Percentiles rank a stretch among this genome's conserved stretches.
phyloP scores from a whole-genome alignment of 306 rosid species.

The Nissolia schottii region DNA sequence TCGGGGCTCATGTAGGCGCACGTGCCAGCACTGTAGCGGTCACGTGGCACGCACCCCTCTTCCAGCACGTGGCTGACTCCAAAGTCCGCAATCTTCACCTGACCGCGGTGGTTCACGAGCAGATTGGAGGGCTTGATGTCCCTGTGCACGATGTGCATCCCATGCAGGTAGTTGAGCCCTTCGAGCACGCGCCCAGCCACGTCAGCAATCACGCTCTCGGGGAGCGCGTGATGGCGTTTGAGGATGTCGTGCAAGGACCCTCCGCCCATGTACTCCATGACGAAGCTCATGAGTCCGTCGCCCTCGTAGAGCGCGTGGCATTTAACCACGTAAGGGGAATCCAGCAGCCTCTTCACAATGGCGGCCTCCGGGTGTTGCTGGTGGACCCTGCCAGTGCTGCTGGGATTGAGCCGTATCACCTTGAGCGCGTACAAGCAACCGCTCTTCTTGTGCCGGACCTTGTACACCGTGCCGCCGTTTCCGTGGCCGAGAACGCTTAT shows the following conservation, averaged over 20 bases:
- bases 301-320: constrained; percentile 43
- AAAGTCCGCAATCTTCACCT: constrained; percentile 74
- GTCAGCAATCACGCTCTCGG: constrained; percentile 38
- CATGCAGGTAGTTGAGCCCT: constrained; percentile 53
- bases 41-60: not conserved
- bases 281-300: constrained; percentile 37
- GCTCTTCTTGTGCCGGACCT: constrained; percentile 46
- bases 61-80: constrained; percentile 51
- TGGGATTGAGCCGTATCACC: constrained; percentile 37
- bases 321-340: constrained; percentile 45
- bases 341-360: constrained; percentile 50
- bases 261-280: constrained; percentile 64
- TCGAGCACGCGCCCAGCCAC: constrained; percentile 43
- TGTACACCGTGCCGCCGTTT: constrained; percentile 53
- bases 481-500: constrained; percentile 56
- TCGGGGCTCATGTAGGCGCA: constrained; percentile 80
- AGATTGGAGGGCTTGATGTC: constrained; percentile 72
- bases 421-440: constrained; percentile 53
- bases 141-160: constrained; percentile 57
- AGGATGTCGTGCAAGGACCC: constrained; percentile 57
- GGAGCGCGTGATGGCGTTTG: constrained; percentile 22
- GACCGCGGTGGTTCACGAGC: constrained; percentile 43
- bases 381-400: constrained; percentile 18
- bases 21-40: constrained; percentile 37
- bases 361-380: constrained; percentile 45